Base-by-base conservation (phyloP, 2,329 filamentous ascomycete genomes). In the Penicillium sp. region DNA sequence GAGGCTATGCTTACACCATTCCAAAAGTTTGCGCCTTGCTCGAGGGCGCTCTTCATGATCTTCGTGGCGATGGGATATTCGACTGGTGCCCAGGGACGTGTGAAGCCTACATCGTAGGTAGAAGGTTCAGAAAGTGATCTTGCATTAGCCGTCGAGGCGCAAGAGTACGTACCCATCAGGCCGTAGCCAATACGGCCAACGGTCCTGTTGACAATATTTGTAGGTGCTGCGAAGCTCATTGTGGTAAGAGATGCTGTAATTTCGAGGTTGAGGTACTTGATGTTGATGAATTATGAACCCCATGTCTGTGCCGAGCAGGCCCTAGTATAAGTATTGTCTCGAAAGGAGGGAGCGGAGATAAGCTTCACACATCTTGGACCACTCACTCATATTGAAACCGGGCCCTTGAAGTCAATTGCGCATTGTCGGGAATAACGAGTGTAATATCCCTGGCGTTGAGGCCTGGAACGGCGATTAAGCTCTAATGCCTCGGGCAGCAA, bases 1-100 rank as follows among this genome's bases (percentile, higher is more conserved):
- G 17, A 30, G 7, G 41, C 4, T 41, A 4, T n/a, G 13, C 26
- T 35, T 30, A 56, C 53, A 7, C 66, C 70, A 53, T 71, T 67
- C 69, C 68, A 70, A 47, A 67, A 41, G 17, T 49, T 62, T 2
- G 56, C 50, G 19, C 60, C 60, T n/a, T 45, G 44, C 2, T 62
- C 46, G 1, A 62, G 50, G 3, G 60, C 60, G 2, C 49, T 31
- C 19, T 58, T 62, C 55, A 58, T 49, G 19, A 49, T 41, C n/a
- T 48, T 31, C 9, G 46, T 15, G 9, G 55, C 60, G 3, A 41
- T n/a, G 9, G 44, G n/a, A 17, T 54, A 56, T 17, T 46, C 41
- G 57, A 62, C 41, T 50, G 62, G 29, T 52, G 51, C 26, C 44
- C 51, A 62, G 66, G 67, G 51, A 58, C 61, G 51, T 50, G 48